These are phyloP conservation scores for Moesziomyces aphidis DNA, from an alignment of 1,284 basidiomycete species.

Conservation along the genomic window DNA sequence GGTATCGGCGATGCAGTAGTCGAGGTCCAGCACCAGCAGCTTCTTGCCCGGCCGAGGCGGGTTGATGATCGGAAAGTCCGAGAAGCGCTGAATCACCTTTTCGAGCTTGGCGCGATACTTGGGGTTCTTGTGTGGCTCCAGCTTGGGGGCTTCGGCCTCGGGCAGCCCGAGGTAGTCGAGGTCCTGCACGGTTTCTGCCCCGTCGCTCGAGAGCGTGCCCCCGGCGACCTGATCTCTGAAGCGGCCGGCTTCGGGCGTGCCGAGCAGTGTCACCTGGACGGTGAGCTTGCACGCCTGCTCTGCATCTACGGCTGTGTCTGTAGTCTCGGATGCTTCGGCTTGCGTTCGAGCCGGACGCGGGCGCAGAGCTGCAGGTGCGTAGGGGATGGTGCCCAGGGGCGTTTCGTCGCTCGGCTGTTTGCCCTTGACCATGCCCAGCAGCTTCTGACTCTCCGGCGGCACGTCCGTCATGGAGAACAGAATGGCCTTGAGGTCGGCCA, in stretches of 20 bases:
- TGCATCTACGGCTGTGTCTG: constrained; percentile 17
- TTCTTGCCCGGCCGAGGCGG: constrained; percentile 69
- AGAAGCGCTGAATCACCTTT: constrained; percentile 53
- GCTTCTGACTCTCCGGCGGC: constrained; percentile 87
- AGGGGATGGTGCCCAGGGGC: constrained; percentile 31
- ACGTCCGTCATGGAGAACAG: constrained; percentile 81
- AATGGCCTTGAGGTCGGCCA: constrained; percentile 62
- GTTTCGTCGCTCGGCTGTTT: constrained; percentile 75
- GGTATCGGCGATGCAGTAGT: constrained; percentile 73
- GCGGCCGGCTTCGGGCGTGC: constrained; percentile 53
- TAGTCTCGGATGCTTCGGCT: constrained; percentile 9
- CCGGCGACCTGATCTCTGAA: constrained; percentile 75
- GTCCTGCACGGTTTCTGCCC: constrained; percentile 30
- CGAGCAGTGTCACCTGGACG: constrained; percentile 53
- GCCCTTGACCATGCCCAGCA: constrained; percentile 84
- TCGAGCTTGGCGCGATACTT: constrained; percentile 47
- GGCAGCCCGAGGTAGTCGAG: constrained; percentile 36
- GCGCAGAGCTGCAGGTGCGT: constrained; percentile 42
- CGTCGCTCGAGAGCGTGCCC: constrained; percentile 14
- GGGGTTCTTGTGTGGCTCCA: constrained; percentile 29
- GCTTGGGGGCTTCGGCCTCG: constrained; percentile 13
- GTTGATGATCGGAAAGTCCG: constrained; percentile 53
- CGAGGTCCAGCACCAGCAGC: constrained; percentile 84
- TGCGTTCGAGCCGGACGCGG: constrained; percentile 16
- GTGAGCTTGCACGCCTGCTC: constrained; percentile 42